phyloP scores from a whole-genome alignment of 305 asterid genomes.

The Fraxinus paxiana region DNA sequence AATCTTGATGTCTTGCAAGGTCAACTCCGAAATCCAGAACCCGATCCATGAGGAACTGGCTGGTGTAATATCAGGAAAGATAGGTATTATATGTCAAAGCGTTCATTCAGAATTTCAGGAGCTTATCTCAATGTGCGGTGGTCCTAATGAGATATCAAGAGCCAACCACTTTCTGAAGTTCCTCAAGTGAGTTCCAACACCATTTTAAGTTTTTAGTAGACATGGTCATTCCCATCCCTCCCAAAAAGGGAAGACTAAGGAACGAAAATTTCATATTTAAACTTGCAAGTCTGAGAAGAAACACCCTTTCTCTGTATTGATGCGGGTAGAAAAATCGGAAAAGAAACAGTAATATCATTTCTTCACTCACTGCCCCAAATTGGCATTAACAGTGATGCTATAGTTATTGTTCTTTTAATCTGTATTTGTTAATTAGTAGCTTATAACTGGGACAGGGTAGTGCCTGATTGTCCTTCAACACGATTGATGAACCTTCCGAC shows the following conservation, averaged over 20 bases:
- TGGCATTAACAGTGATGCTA: background rate
- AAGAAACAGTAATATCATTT: background rate
- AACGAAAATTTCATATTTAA: conserved; percentile 11
- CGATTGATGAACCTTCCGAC: conserved; percentile 71
- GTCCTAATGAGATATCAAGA: conserved; percentile 75
- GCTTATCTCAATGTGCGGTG: conserved; percentile 81
- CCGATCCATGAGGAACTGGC: conserved; percentile 58
- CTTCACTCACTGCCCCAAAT: background rate
- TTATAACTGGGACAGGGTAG: conserved; percentile 51
- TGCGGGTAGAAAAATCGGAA: background rate
- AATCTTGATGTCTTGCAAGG: conserved; percentile 39
- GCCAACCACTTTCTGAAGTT: conserved; percentile 58
- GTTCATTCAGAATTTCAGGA: conserved; percentile 67
- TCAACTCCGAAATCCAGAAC: conserved; percentile 55
- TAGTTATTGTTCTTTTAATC: conserved; percentile 6
- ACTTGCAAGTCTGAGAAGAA: conserved; percentile 8
- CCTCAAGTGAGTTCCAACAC: conserved; percentile 55
- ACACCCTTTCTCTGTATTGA: background rate
- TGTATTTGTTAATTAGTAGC: conserved; percentile 13
- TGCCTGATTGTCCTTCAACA: conserved; percentile 73
- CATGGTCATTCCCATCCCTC: background rate
- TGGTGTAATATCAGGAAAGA: conserved; percentile 45
- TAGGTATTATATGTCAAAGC: conserved; percentile 76
- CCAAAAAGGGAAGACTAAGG: background rate
- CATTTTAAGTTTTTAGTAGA: background rate